These are phyloP conservation scores for Apiospora malaysiana DNA, from an alignment of 2,329 filamentous ascomycete genomes.

Conservation along the genomic window DNA sequence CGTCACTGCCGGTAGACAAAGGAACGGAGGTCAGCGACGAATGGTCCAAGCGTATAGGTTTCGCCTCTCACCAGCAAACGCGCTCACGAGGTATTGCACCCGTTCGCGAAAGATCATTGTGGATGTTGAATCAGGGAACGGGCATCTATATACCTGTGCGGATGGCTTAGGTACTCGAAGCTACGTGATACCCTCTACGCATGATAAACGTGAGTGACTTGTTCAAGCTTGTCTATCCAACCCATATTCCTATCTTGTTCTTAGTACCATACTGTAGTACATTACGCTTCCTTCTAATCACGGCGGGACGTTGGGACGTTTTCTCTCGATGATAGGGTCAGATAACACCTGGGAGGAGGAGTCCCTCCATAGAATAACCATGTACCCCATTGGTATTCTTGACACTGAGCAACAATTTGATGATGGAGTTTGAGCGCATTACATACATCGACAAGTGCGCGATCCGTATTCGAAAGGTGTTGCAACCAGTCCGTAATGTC, in stretches of 20 bases:
- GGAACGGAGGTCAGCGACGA: not conserved
- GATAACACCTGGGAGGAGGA: not conserved
- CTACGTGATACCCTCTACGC: not conserved
- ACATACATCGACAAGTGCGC: not conserved
- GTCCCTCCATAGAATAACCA: too few species aligned
- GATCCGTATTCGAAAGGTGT: not conserved
- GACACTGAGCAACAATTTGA: not conserved
- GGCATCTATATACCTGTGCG: too few species aligned
- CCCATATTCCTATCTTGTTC: not conserved
- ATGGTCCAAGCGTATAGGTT: constrained; percentile 3
- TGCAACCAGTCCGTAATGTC: not conserved
- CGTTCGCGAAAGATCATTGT: not conserved
- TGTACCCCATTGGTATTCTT: not conserved
- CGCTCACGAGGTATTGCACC: not conserved
- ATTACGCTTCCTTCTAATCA: not conserved
- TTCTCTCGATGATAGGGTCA: too few species aligned
- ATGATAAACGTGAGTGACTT: not conserved
- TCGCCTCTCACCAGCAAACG: not conserved
- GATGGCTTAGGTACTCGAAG: not conserved
- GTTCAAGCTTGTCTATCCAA: not conserved
- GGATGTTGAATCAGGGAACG: not conserved
- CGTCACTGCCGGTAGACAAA: constrained; percentile 11
- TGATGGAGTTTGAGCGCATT: not conserved
- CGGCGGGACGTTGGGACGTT: too few species aligned
- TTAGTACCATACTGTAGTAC: not conserved